A percentile compares a stretch with the other conserved stretches of the same genome.
These are phyloP conservation scores for Tetrapisispora fleetii DNA, from an alignment of 805 yeast genomes.

Conservation along the genomic window DNA sequence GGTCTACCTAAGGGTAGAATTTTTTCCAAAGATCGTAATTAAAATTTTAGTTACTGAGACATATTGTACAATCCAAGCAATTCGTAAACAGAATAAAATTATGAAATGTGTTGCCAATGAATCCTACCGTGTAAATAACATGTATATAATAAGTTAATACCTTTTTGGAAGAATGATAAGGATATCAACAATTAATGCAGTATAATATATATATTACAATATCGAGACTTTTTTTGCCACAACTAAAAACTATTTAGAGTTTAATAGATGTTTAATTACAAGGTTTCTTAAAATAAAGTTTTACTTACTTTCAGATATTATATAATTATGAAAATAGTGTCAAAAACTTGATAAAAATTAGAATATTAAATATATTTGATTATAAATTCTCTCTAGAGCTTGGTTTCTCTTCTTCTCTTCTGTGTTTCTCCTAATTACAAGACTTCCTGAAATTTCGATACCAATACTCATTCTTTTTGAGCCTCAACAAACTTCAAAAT, in stretches of 20 bases:
- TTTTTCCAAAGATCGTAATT: slow-evolving; percentile 38
- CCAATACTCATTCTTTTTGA: slow-evolving; percentile 24
- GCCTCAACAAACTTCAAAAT: slow-evolving; percentile 57
- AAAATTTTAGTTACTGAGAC: not conserved
- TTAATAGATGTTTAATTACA: no score
- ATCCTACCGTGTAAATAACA: not conserved
- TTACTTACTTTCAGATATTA: not conserved
- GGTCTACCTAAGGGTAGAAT: slow-evolving; percentile 71
- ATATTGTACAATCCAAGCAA: no score
- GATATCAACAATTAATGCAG: not conserved
- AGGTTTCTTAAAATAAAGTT: no score
- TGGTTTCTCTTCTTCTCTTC: not conserved
- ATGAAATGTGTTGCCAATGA: not conserved
- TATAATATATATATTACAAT: not conserved
- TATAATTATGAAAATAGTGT: not conserved
- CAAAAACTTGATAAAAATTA: not conserved
- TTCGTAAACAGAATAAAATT: no score
- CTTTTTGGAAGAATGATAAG: not conserved
- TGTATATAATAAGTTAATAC: not conserved
- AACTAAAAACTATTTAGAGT: no score
- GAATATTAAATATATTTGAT: not conserved
- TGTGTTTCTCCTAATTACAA: not conserved
- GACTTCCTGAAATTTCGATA: not conserved
- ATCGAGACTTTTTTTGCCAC: no score
- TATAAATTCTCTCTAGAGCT: not conserved